Conservation (phyloP, 345 rosid genomes). For the Angophora floribunda region DNA sequence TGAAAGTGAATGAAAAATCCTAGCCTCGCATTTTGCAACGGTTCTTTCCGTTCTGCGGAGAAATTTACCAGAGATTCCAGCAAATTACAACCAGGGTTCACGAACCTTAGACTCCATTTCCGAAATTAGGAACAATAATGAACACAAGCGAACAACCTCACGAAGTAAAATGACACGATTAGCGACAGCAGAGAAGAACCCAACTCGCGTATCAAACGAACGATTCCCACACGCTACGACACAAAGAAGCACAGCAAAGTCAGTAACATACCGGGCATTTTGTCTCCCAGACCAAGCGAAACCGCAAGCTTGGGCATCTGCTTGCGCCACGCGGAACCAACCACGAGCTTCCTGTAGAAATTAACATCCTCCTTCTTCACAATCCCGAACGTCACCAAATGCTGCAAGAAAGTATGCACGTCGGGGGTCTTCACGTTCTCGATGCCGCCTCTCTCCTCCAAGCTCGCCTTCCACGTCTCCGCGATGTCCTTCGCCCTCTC, state of each 20-base stretch:
- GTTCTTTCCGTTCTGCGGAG: neutral
- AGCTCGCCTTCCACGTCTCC: constrained; percentile 82
- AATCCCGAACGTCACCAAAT: constrained; percentile 90
- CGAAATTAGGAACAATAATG: neutral
- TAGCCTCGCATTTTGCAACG: neutral
- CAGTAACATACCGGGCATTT: constrained; percentile 78
- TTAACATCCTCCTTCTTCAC: constrained; percentile 66
- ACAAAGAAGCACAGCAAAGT: neutral
- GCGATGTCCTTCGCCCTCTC: constrained; percentile 76
- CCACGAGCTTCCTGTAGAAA: constrained; percentile 84
- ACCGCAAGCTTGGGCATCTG: constrained; percentile 99
- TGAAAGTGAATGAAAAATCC: neutral
- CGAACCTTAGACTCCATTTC: neutral
- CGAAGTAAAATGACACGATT: neutral
- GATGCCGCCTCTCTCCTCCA: constrained; percentile 87
- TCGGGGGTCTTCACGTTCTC: constrained; percentile 94
- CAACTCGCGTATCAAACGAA: neutral
- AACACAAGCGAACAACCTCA: neutral
- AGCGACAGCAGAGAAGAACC: neutral
- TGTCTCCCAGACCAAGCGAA: constrained; percentile 81
- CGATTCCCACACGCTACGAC: neutral
- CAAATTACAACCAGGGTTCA: neutral
- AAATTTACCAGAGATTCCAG: neutral
- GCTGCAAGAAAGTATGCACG: constrained; percentile 95
- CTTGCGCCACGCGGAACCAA: constrained; percentile 95